Evolutionary conservation across 108 stramenopile genomes (phyloP).

Genomic region (Parietichytrium sp.): DNA sequence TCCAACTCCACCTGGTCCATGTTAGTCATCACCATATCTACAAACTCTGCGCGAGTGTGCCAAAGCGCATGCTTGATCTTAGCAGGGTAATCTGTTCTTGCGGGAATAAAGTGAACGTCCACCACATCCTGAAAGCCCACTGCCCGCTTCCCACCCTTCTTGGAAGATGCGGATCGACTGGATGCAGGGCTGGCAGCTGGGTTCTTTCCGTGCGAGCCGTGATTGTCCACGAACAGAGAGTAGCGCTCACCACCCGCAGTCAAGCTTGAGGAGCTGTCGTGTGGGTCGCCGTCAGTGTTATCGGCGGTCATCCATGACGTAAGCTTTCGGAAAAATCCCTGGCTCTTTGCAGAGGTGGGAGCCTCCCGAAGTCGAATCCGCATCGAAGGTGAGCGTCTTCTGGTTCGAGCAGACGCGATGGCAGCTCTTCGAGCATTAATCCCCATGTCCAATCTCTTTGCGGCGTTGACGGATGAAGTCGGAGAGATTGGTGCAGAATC

Average conservation of each 20-base stretch:
- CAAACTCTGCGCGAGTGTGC: conserved; percentile 33
- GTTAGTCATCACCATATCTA: conserved; percentile 35
- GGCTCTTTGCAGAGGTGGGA: not conserved
- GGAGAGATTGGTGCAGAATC: not conserved
- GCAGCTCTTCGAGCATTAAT: conserved; percentile 12
- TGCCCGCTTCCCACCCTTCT: not conserved
- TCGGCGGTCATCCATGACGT: conserved; percentile 26
- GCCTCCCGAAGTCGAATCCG: conserved; percentile 26
- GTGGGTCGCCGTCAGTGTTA: not conserved
- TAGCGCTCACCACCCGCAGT: not conserved
- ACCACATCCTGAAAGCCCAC: not conserved
- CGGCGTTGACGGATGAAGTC: not conserved
- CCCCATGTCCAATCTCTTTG: conserved; percentile 17
- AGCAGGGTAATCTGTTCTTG: not conserved
- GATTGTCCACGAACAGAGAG: not conserved
- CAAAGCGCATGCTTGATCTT: not conserved
- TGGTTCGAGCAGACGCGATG: conserved; percentile 16
- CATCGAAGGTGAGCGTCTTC: not conserved
- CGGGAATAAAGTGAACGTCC: conserved; percentile 27
- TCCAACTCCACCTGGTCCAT: conserved; percentile 33
- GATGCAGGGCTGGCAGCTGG: not conserved
- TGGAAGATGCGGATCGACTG: too few relatives aligned
- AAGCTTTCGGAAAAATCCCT: conserved; percentile 17
- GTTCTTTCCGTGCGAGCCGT: not conserved
- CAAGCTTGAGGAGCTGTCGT: not conserved